Evolutionary conservation across 116 monocot genomes (phyloP), one percentile per base, ranked within the genome.

Genomic region (Thalassia testudinum): DNA sequence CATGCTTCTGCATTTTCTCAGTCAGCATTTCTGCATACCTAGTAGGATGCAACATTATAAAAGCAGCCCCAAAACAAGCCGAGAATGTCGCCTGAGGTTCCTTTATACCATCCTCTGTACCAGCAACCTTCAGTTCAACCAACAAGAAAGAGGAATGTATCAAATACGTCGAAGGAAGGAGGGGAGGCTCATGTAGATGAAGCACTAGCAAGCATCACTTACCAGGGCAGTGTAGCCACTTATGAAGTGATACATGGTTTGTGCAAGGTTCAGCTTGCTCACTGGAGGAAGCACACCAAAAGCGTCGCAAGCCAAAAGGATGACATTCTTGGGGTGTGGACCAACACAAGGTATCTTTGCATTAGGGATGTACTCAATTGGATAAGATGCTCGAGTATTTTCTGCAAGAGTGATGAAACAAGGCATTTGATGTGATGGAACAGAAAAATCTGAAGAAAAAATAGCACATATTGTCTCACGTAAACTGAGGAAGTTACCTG

Each of bases 191-290:
- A 1, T 15, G 19, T 5, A 5, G 45, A 16, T 5, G 7, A 45
- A 45, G 15, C 2, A 45, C 10, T 13, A 45, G 30, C 29, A 12
- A 14, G 24, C 21, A 3, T 17, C 19, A 43, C 52, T 7, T 20
- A 84, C 88, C 45, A 91, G 71, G 43, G 91, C 85, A 43, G 84
- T 91, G 71, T 91, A 91, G 56, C 91, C 91, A 26, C 75, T 81
- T 65, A 91, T 85, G 73, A 91, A 91, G 53, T 91, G 91, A 70
- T 91, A 91, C 91, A 85, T 85, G 34, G 91, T 91, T 70, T 91
- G 91, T 26, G 85, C 70, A 40, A 91, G 54, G 71, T 49, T 91
- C 53, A 91, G 78, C 75, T 85, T 84, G 75, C 85, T 81, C 44
- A 90, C 90, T 12, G 90, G 90, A 26, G 84, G 90, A 21, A 90